phyloP scores from a whole-genome alignment of 805 yeast genomes.

The Hanseniaspora thailandica region DNA sequence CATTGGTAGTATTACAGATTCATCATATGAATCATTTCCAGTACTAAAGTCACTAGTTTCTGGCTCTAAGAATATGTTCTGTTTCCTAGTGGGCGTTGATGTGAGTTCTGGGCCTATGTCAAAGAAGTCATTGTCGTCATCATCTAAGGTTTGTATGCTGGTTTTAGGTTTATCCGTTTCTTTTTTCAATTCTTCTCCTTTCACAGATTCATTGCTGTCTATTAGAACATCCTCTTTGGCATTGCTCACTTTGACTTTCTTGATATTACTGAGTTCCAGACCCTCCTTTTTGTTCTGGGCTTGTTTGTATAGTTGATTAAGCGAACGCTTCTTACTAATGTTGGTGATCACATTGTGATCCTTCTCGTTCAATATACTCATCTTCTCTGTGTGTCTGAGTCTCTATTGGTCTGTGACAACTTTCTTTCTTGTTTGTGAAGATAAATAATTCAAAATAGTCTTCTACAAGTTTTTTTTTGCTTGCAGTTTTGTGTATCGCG shows the following conservation, averaged over 20 bases:
- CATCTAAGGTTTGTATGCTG: background rate
- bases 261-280: background rate
- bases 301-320: background rate
- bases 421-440: too few relatives aligned
- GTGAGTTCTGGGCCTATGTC: background rate
- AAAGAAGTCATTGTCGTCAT: background rate
- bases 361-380: background rate
- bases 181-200: background rate
- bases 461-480: too few relatives aligned
- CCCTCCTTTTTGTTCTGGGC: background rate
- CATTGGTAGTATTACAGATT: background rate
- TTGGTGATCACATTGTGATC: background rate
- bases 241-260: background rate
- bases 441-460: too few relatives aligned
- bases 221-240: background rate
- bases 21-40: background rate
- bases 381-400: background rate
- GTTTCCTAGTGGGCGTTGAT: background rate
- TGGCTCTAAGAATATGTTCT: background rate
- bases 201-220: background rate
- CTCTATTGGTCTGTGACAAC: background rate
- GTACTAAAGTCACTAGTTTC: background rate
- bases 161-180: background rate
- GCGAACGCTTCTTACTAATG: background rate
- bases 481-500: background rate